Conservation (phyloP, 2,329 filamentous ascomycete genomes). For the Paradendryphiella salina region DNA sequence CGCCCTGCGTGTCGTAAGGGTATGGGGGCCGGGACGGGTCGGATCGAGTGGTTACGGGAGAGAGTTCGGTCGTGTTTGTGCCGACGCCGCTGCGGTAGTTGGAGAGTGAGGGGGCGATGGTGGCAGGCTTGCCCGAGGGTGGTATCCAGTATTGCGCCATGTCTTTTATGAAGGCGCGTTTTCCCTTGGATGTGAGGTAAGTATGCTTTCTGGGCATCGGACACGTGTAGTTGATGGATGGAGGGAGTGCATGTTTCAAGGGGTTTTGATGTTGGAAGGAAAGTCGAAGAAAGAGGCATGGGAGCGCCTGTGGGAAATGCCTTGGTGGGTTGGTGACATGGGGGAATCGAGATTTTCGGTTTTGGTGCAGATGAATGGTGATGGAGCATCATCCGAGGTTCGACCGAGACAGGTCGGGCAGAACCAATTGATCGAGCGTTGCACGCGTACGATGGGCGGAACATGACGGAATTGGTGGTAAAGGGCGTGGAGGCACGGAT, state of each 20-base stretch:
- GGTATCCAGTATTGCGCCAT: slow-evolving; percentile 92
- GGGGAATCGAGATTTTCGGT: background rate
- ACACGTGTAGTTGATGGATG: background rate
- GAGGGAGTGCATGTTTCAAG: background rate
- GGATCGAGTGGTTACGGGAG: slow-evolving; percentile 39
- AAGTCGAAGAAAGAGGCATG: background rate
- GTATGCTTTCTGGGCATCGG: slow-evolving; percentile 10
- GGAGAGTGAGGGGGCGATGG: slow-evolving; percentile 75
- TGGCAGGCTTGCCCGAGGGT: slow-evolving; percentile 67
- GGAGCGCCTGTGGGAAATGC: background rate
- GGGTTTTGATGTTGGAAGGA: background rate
- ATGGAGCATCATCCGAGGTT: background rate
- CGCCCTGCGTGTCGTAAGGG: slow-evolving; percentile 61
- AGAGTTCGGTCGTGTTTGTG: slow-evolving; percentile 49
- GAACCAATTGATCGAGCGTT: background rate
- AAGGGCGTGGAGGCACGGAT: slow-evolving; percentile 10
- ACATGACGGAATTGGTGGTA: background rate
- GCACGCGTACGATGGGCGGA: background rate
- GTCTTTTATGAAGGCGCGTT: slow-evolving; percentile 97
- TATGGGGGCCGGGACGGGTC: slow-evolving; percentile 51
- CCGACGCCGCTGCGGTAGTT: slow-evolving; percentile 63
- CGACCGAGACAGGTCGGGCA: background rate
- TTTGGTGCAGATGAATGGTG: background rate
- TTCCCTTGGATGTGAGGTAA: slow-evolving; percentile 65
- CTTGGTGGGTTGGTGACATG: background rate